Evolutionary conservation across 106 monocot genomes (phyloP).

Genomic region (Vanilla planifolia): DNA sequence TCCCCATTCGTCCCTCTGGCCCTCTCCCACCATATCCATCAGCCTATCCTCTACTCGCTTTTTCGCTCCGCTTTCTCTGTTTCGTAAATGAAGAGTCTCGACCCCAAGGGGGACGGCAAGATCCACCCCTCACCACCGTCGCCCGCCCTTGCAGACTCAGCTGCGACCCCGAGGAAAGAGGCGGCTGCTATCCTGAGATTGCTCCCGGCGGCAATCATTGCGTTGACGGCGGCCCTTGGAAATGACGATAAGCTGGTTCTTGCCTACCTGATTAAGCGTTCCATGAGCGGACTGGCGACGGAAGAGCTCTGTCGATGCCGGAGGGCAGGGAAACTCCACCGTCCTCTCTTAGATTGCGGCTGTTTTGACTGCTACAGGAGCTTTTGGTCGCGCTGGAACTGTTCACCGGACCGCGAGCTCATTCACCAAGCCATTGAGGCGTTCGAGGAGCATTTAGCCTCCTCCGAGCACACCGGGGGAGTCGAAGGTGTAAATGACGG

Average conservation of each 20-base stretch:
- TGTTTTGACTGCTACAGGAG: slow-evolving; percentile 67
- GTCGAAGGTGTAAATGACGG: slow-evolving; percentile 14
- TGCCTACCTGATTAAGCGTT: slow-evolving; percentile 27
- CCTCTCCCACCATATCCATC: too few relatives aligned
- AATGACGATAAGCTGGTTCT: slow-evolving; percentile 29
- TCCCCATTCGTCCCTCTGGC: too few relatives aligned
- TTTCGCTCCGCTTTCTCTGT: not conserved
- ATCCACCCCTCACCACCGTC: slow-evolving; percentile 31
- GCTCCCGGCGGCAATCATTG: slow-evolving; percentile 26
- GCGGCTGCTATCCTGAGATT: slow-evolving; percentile 17
- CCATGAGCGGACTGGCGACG: slow-evolving; percentile 7
- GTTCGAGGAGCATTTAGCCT: slow-evolving; percentile 53
- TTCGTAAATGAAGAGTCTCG: slow-evolving; percentile 34
- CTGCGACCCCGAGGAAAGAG: not conserved
- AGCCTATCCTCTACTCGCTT: too few relatives aligned
- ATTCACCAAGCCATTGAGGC: slow-evolving; percentile 60
- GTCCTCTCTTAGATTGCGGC: slow-evolving; percentile 40
- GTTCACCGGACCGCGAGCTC: slow-evolving; percentile 37
- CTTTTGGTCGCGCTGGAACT: slow-evolving; percentile 65
- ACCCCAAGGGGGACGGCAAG: slow-evolving; percentile 40
- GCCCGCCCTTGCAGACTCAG: too few relatives aligned
- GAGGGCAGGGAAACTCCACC: slow-evolving; percentile 8
- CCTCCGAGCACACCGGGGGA: slow-evolving; percentile 15
- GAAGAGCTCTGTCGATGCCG: slow-evolving; percentile 6
- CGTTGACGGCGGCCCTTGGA: slow-evolving; percentile 21